These are phyloP conservation scores for Lanmaoa pseudosensibilis DNA, from an alignment of 768 basidiomycete species.

Conservation along the genomic window DNA sequence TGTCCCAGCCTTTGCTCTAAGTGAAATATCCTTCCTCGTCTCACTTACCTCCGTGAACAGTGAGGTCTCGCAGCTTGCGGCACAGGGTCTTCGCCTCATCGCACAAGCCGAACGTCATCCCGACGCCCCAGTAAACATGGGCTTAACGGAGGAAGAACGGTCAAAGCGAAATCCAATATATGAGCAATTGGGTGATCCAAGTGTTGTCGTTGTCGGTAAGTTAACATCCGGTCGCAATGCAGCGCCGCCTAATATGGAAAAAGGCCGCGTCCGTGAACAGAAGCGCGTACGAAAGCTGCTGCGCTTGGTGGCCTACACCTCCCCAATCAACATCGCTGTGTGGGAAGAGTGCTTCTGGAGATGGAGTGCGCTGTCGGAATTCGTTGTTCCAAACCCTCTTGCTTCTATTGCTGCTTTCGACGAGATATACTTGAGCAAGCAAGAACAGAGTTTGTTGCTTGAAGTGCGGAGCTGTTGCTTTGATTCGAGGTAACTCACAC, in stretches of 20 bases:
- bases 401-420: conserved; percentile 37
- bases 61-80: conserved; percentile 65
- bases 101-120: conserved; percentile 67
- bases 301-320: conserved; percentile 60
- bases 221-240: conserved; percentile 3
- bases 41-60: conserved; percentile 69
- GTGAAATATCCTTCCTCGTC: conserved; percentile 73
- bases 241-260: conserved; percentile 4
- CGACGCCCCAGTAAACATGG: conserved; percentile 50
- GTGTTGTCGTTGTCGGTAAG: conserved; percentile 66
- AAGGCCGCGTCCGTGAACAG: conserved; percentile 78
- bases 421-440: conserved; percentile 34
- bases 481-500: background rate
- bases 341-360: conserved; percentile 84
- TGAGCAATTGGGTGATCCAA: conserved; percentile 77
- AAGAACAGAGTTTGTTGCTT: conserved; percentile 38
- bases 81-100: conserved; percentile 65
- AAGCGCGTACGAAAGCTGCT: conserved; percentile 75
- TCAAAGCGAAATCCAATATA: conserved; percentile 73
- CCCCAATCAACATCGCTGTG: conserved; percentile 69
- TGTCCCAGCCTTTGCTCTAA: conserved; percentile 61
- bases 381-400: conserved; percentile 44
- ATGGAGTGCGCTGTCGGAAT: conserved; percentile 66
- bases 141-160: conserved; percentile 57
- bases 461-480: conserved; percentile 34